Conservation (phyloP, 192 early-diverging fungal genomes). For the Coemansia umbellata region DNA sequence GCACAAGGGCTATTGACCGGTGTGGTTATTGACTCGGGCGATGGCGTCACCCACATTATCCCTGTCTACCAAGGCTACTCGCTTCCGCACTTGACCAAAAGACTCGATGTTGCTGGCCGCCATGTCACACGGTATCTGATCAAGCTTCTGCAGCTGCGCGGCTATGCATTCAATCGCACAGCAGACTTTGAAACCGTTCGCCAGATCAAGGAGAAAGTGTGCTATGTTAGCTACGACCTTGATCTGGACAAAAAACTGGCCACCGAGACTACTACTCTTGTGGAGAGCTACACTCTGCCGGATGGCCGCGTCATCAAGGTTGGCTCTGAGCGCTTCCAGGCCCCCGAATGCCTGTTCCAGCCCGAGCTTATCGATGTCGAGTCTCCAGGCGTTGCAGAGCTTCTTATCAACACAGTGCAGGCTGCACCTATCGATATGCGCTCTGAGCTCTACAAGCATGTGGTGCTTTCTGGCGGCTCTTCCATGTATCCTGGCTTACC, state of each 20-base stretch:
- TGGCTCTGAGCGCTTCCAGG: conserved; percentile 96
- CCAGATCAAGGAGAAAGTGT: conserved; percentile 97
- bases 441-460: conserved; percentile 93
- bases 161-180: conserved; percentile 95
- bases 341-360: conserved; percentile 98
- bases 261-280: conserved; percentile 93
- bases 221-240: conserved; percentile 97
- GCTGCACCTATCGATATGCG: conserved; percentile 89
- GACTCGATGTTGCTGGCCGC: conserved; percentile 94
- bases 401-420: conserved; percentile 91
- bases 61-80: conserved; percentile 97
- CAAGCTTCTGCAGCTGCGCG: conserved; percentile 88
- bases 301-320: conserved; percentile 99
- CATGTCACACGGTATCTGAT: conserved; percentile 96
- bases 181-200: conserved; percentile 98
- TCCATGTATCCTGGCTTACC: conserved; percentile 99
- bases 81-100: conserved; percentile 80
- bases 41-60: conserved; percentile 99
- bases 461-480: conserved; percentile 96
- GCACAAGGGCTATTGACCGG: conserved; percentile 98
- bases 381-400: conserved; percentile 87
- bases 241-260: conserved; percentile 92
- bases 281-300: conserved; percentile 94
- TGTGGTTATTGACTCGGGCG: conserved; percentile 97
- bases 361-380: conserved; percentile 97